A percentile compares a stretch with the other conserved stretches of the same genome.
phyloP scores from a whole-genome alignment of 305 asterid genomes.

The Fraxinus greggii region DNA sequence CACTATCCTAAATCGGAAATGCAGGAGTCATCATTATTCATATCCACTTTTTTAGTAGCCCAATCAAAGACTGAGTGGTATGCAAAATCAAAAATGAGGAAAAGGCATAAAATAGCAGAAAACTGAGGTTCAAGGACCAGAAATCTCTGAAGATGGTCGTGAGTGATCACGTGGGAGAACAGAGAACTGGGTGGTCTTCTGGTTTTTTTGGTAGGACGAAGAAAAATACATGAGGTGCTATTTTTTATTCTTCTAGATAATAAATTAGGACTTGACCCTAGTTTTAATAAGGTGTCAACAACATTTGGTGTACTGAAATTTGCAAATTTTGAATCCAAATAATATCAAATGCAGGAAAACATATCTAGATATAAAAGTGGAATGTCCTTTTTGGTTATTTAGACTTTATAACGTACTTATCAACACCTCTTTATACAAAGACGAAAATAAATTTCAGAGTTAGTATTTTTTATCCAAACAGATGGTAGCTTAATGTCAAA shows the following conservation, averaged over 20 bases:
- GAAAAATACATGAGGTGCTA: not conserved
- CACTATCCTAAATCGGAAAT: not conserved
- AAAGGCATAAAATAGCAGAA: not conserved
- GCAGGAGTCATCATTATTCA: not conserved
- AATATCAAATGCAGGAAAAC: not conserved
- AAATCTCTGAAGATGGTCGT: not conserved
- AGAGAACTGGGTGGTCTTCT: not conserved
- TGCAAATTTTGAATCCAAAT: not conserved
- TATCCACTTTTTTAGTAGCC: not conserved
- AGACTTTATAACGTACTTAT: not conserved
- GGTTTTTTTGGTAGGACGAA: not conserved
- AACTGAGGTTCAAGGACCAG: slow-evolving; percentile 2
- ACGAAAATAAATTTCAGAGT: not conserved
- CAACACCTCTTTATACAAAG: not conserved
- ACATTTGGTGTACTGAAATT: not conserved
- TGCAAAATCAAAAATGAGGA: not conserved
- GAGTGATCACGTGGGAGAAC: not conserved
- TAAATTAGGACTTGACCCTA: not conserved
- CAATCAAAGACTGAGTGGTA: not conserved
- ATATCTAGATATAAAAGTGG: not conserved
- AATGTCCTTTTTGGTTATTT: not conserved
- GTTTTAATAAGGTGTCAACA: not conserved
- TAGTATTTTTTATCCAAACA: not conserved
- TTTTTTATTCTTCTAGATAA: not conserved
- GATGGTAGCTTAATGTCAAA: not conserved